A percentile compares a stretch with the other conserved stretches of the same genome.
Evolutionary conservation across 2,329 filamentous ascomycete genomes (phyloP).

Genomic region (Triangularia verruculosa): DNA sequence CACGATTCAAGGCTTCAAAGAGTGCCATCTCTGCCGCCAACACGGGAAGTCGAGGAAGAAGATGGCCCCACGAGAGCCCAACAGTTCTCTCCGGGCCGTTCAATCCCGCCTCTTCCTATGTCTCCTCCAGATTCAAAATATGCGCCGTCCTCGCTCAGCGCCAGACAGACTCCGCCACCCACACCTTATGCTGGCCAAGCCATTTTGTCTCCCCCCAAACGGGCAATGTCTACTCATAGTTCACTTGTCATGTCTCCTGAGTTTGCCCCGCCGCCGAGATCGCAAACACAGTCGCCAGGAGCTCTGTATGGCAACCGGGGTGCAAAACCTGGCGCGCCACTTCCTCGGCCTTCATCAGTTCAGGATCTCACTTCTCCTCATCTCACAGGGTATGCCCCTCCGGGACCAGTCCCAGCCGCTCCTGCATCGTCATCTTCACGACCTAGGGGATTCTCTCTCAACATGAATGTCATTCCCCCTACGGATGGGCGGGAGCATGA

Average conservation of each 20-base stretch:
- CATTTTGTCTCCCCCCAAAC: slow-evolving; percentile 56
- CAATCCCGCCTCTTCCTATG: slow-evolving; percentile 11
- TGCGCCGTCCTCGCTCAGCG: slow-evolving; percentile 28
- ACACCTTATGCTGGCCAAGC: slow-evolving; percentile 38
- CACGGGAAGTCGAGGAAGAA: slow-evolving; percentile 61
- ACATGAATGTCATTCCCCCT: slow-evolving; percentile 57
- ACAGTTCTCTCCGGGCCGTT: slow-evolving; percentile 9
- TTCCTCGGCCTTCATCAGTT: slow-evolving; percentile 54
- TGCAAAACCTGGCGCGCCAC: slow-evolving; percentile 39
- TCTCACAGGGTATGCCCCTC: slow-evolving; percentile 20
- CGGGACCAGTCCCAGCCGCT: slow-evolving; percentile 10
- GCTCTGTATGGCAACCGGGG: slow-evolving; percentile 41
- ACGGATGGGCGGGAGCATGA: slow-evolving; percentile 69
- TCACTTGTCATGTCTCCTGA: slow-evolving; percentile 40
- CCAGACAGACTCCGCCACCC: slow-evolving; percentile 50
- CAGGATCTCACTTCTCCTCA: slow-evolving; percentile 44
- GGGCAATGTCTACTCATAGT: slow-evolving; percentile 49
- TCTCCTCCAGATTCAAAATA: slow-evolving; percentile 25
- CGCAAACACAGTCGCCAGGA: slow-evolving; percentile 62
- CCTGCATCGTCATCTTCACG: slow-evolving; percentile 32
- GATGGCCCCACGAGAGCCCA: slow-evolving; percentile 34
- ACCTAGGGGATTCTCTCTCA: slow-evolving; percentile 52
- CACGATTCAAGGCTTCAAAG: slow-evolving; percentile 55
- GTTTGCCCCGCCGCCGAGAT: slow-evolving; percentile 56
- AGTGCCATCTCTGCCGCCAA: slow-evolving; percentile 58